phyloP scores from a whole-genome alignment of 2,329 filamentous ascomycete genomes.

The Venturia asperata region DNA sequence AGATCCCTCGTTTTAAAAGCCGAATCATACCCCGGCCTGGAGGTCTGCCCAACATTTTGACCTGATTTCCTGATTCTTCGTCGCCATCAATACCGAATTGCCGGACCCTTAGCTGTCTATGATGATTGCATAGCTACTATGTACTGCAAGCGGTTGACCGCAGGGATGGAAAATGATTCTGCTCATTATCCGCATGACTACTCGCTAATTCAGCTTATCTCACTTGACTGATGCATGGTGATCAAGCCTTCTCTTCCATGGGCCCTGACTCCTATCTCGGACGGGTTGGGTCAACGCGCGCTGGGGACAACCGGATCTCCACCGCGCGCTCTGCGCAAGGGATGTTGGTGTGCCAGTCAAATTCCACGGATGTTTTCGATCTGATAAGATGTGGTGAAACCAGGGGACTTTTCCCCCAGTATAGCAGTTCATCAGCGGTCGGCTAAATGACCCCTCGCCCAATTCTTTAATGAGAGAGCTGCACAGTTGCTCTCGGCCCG shows the following conservation, averaged over 20 bases:
- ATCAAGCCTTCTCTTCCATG: background rate
- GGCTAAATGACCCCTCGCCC: background rate
- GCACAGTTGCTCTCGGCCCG: background rate
- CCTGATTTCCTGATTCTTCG: too few relatives aligned
- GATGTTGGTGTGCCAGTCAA: background rate
- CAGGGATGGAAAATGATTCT: too few relatives aligned
- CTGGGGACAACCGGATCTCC: background rate
- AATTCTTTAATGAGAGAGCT: background rate
- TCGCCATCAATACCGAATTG: too few relatives aligned
- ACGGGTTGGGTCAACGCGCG: background rate
- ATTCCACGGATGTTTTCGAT: background rate
- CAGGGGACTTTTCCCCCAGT: background rate
- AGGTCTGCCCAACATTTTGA: too few relatives aligned
- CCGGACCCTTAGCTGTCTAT: too few relatives aligned
- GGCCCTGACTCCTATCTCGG: background rate
- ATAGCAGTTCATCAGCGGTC: background rate
- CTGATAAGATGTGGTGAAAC: background rate
- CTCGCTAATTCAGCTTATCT: too few relatives aligned
- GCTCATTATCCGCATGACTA: too few relatives aligned
- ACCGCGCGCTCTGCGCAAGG: background rate
- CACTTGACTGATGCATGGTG: too few relatives aligned
- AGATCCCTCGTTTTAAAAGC: too few relatives aligned
- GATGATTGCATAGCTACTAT: too few relatives aligned
- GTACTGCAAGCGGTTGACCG: too few relatives aligned
- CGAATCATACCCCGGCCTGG: too few relatives aligned